Base-by-base conservation (phyloP, 1,284 basidiomycete species). In the Pascua sp. region DNA sequence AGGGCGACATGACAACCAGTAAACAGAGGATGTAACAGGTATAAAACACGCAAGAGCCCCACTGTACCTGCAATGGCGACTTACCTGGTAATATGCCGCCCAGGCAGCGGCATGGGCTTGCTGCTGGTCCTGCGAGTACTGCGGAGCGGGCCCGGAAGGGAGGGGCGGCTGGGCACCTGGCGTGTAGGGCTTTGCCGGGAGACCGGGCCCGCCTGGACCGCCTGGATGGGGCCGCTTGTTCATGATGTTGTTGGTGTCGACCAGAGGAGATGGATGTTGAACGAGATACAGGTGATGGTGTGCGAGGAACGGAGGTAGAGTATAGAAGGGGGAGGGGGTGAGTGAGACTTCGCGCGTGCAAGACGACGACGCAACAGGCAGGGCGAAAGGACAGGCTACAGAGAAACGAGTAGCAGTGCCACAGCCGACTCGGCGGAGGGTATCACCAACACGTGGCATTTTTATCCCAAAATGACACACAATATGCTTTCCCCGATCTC, bases 161-260 rank as follows among this genome's bases (percentile, higher is more conserved):
- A 72, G 69, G 7, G 71, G 77, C 12, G 77, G 80, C 15, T 76
- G 80, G 0, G 80, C 84, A 17, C 80, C 81, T 60, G 80, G 60
- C 40, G 58, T 57, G 44, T 67, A 67, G 5, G 67, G 67, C 56
- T 67, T 71, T n/a, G 65, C 63, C 4, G 70, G 67, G 24, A 69
- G 55, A 15, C 69, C 66, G 44, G 53, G 51, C 32, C 36, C 62
- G 51, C 56, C 59, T 39, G 59, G 59, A 32, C 36, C 62, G 51
- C 56, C 59, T 39, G 59, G 59, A 32, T 64, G 63, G 1, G 68
- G 61, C 42, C 67, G 57, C 55, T 72, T 69, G 66, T 70, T 72
- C 70, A 72, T 72, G 16, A 24, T 51, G 17, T 32, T 42, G 5
- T 7, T 3, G 40, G 40, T 12, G 32, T 2, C 8, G n/a, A 37